These are phyloP conservation scores for Asclepias syriaca DNA, from an alignment of 257 asterid species.

Conservation along the genomic window DNA sequence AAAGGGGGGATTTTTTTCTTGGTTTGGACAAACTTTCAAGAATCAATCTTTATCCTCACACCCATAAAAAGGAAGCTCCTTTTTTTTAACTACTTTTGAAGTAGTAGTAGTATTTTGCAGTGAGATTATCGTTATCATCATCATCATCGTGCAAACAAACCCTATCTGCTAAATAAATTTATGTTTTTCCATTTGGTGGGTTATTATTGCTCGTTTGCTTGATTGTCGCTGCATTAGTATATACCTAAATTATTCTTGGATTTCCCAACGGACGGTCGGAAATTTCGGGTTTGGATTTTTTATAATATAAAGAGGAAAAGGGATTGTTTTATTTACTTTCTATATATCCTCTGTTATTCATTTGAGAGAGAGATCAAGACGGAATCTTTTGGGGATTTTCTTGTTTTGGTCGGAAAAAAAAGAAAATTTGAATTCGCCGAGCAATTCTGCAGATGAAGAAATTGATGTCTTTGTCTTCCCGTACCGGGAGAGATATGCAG, in stretches of 20 bases:
- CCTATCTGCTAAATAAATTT: background rate
- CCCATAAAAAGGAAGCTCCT: no score
- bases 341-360: background rate
- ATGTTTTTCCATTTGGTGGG: background rate
- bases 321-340: background rate
- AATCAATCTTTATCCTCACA: background rate
- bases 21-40: slow-evolving; percentile 9
- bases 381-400: background rate
- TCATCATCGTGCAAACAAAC: background rate
- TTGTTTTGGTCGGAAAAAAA: background rate
- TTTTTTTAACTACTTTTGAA: background rate
- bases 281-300: background rate
- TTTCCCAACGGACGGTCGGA: slow-evolving; percentile 12
- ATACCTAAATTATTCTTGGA: background rate
- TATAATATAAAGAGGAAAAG: background rate
- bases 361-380: background rate
- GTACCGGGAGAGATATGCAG: slow-evolving; percentile 45
- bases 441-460: slow-evolving; percentile 23
- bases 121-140: no score
- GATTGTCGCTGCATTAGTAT: background rate
- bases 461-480: slow-evolving; percentile 32
- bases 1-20: background rate
- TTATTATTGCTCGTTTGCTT: background rate
- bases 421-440: no score
- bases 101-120: background rate